Conservation (phyloP, 352 stramenopile species). For the Blastocystis sp. region DNA sequence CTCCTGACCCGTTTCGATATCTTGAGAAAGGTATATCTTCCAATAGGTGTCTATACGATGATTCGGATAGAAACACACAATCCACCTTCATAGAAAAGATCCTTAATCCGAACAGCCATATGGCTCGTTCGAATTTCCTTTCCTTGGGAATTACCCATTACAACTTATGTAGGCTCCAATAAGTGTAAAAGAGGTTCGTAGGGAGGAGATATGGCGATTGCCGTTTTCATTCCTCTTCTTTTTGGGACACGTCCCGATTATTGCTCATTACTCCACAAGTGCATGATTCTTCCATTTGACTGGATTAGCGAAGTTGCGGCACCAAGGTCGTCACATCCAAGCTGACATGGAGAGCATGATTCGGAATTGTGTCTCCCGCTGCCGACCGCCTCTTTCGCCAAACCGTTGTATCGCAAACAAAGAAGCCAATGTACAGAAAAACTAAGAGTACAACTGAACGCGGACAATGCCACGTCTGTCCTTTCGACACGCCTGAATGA, state of each 20-base stretch:
- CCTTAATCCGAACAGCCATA: constrained; percentile 56
- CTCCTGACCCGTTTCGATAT: constrained; percentile 43
- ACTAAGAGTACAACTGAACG: too few species aligned
- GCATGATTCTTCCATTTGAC: too few species aligned
- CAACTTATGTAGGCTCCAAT: not conserved
- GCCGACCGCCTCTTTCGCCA: too few species aligned
- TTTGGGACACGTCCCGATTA: not conserved
- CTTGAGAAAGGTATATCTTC: constrained; percentile 58
- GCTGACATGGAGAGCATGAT: too few species aligned
- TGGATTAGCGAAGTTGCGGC: too few species aligned
- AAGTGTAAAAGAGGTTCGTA: not conserved
- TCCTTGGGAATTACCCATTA: constrained; percentile 61
- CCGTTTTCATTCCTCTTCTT: not conserved
- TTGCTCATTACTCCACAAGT: too few species aligned
- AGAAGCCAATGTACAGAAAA: too few species aligned
- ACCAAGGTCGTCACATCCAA: too few species aligned
- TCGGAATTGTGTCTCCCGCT: too few species aligned
- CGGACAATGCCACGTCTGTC: not conserved
- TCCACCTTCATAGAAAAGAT: constrained; percentile 52
- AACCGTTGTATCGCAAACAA: too few species aligned
- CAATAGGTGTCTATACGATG: constrained; percentile 50
- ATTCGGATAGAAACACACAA: not conserved
- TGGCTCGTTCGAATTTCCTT: constrained; percentile 44
- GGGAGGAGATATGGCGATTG: not conserved
- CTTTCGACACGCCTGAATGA: not conserved